Percentiles rank a stretch among this genome's conserved stretches.
Conservation (phyloP, 164 flowering plant species). For the Nymphaea colorata region DNA sequence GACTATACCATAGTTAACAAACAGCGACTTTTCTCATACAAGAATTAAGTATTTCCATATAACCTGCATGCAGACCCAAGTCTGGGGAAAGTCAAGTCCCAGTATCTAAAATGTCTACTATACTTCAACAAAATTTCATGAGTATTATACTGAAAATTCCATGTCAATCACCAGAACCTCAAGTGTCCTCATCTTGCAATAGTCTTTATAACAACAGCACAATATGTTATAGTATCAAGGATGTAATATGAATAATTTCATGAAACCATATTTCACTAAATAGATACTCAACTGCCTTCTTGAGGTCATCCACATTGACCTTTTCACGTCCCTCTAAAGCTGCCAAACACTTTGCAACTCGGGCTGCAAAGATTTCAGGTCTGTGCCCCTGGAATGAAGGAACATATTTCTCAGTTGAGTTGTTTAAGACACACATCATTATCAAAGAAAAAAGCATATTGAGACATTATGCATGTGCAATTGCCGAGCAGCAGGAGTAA, state of each 20-base stretch:
- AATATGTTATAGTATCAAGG: not conserved
- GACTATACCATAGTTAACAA: not conserved
- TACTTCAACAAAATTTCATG: not conserved
- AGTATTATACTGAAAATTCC: not conserved
- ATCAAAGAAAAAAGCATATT: too few relatives aligned
- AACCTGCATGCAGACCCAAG: not conserved
- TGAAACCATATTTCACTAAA: not conserved
- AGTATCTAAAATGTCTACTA: not conserved
- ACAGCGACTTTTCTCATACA: not conserved
- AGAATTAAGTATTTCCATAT: not conserved
- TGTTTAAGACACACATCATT: not conserved
- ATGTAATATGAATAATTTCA: not conserved
- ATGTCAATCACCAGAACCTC: not conserved
- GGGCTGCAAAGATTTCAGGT: conserved; percentile 92
- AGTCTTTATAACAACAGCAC: not conserved
- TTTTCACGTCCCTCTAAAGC: conserved; percentile 93
- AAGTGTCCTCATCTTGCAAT: not conserved
- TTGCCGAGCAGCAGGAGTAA: too few relatives aligned
- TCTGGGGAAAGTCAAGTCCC: not conserved
- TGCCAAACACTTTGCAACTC: conserved; percentile 92
- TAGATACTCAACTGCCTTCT: conserved; percentile 77
- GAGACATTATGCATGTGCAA: too few relatives aligned
- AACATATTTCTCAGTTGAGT: not conserved
- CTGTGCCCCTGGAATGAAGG: conserved; percentile 70
- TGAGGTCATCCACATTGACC: conserved; percentile 84